Evolutionary conservation across 2,329 filamentous ascomycete species (phyloP).

Genomic region (Ustulina deusta): DNA sequence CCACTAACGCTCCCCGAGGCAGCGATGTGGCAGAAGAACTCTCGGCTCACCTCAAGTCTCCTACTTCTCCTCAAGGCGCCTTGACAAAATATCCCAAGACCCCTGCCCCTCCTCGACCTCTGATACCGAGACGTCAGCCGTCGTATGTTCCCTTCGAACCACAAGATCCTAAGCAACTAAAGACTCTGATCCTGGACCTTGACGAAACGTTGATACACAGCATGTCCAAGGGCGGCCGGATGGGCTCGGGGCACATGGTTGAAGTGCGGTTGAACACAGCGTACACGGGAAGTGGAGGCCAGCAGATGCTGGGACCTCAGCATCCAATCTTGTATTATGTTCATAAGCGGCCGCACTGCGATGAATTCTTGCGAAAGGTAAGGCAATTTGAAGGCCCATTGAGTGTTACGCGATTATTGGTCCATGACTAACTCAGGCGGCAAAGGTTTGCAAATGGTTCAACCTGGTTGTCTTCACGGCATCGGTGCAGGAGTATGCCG

Average conservation of each 20-base stretch:
- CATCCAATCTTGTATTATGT: slow-evolving; percentile 99
- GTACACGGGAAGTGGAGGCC: slow-evolving; percentile 73
- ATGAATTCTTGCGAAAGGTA: slow-evolving; percentile 91
- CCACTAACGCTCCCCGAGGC: slow-evolving; percentile 59
- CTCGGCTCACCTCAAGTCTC: slow-evolving; percentile 90
- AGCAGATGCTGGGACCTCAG: slow-evolving; percentile 79
- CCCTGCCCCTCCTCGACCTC: slow-evolving; percentile 86
- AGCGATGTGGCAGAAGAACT: slow-evolving; percentile 62
- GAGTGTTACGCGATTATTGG: slow-evolving; percentile 9
- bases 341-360: slow-evolving; percentile 95
- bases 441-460: slow-evolving; percentile 93
- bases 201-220: slow-evolving; percentile 99
- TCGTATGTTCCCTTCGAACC: slow-evolving; percentile 79
- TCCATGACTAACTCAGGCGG: slow-evolving; percentile 41
- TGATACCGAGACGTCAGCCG: slow-evolving; percentile 89
- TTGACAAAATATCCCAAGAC: slow-evolving; percentile 92
- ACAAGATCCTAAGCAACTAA: slow-evolving; percentile 73
- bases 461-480: slow-evolving; percentile 97
- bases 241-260: slow-evolving; percentile 98
- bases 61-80: slow-evolving; percentile 82
- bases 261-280: slow-evolving; percentile 89
- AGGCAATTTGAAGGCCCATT: slow-evolving; percentile 44
- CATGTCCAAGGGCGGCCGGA: slow-evolving; percentile 94
- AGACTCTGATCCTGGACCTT: slow-evolving; percentile 94
- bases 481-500: slow-evolving; percentile 97